Base-by-base conservation (phyloP, 2,329 filamentous ascomycete species). In the Torrubiella hemipterigena region DNA sequence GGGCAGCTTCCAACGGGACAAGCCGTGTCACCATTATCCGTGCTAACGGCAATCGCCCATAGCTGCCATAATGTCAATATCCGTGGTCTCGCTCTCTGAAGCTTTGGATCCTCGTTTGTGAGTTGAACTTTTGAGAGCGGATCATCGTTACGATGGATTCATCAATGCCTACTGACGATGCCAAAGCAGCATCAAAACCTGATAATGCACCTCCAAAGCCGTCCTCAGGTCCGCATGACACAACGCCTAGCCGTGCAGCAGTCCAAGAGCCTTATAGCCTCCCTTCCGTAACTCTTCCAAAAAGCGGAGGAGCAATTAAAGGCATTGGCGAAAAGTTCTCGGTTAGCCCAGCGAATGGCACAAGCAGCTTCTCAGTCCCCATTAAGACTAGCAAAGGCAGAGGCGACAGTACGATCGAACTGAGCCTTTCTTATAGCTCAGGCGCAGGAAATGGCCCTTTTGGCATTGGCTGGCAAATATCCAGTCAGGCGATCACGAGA, bases 391-490 rank as follows among this genome's bases (percentile, higher is more conserved):
- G 25, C 20, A 38, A 18, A 10, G 37, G 21, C 17, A 39, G 37
- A 4, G 23, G 10, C 18, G 34, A 18, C 5, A 16, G 22, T 25
- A 15, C 17, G 2, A 30, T 35, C 2, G 15, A 21, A 7, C 26
- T 51, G 10, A 27, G 11, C n/a, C 35, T 52, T 1, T 15, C 15
- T 2, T 53, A 53, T 32, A 33, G 41, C 29, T 52, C 49, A 4
- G 44, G 44, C 11, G 14, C 10, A n/a, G 47, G 48, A 5, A 50
- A 50, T 35, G 45, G 49, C 1, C 17, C 33, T 1, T 51, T 49
- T 38, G 50, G 50, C 4, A 11, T 51, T 5, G 50, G 50, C 6
- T 53, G 50, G 50, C n/a, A 35, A 3, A 17, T 52, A 1, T 31
- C 30, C 4, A 15, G 39, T 6, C 21, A 29, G 3, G 27, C 27